Base-by-base conservation (phyloP, 2,329 filamentous ascomycete genomes). In the Fusarium equiseti region DNA sequence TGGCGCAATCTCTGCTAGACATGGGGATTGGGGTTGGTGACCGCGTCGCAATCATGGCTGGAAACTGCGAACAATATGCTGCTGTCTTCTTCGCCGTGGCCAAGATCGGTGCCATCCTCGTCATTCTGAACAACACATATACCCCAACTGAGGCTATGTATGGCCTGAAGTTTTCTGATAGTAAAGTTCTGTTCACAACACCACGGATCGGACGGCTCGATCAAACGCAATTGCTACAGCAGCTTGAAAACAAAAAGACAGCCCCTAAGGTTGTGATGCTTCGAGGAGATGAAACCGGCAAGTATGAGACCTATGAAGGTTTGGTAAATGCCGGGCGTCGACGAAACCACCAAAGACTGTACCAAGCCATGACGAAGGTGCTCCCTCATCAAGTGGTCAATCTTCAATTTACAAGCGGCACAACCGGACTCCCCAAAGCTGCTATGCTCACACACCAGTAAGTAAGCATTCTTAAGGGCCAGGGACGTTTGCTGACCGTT, bases 41-140 rank as follows among this genome's bases (percentile, higher is more conserved):
- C 77, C 85, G 91, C 16, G 85, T 94, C 29, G 92, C 89, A 31
- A 90, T 95, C 70, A 93, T 94, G 89, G 91, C 91, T 80, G 74
- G 94, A 83, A 81, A 97, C 87, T 83, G 94, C 85, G 82, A 97
- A 87, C 85, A 97, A 88, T 95, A 95, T 89, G 80, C 92, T 31
- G 86, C 91, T 5, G 86, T 93, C 18, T 92, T 93, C 83, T 93
- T 94, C 71, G 91, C 90, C 6, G 90, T 89, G 13, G 89, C 90
- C 43, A 85, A 88, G 49, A 85, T 92, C 20, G 90, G 90, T 12
- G 89, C 87, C 49, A 89, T 91, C 48, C 83, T 94, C 55, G 92
- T 94, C 29, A 93, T 94, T 46, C 82, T 95, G 71, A 95, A 95
- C 81, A 95, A 94, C 80, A 95, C 92, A 0, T 95, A 95, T 77